These are phyloP conservation scores for Colletotrichum cereale DNA, from an alignment of 2,329 filamentous ascomycete genomes.

Conservation along the genomic window DNA sequence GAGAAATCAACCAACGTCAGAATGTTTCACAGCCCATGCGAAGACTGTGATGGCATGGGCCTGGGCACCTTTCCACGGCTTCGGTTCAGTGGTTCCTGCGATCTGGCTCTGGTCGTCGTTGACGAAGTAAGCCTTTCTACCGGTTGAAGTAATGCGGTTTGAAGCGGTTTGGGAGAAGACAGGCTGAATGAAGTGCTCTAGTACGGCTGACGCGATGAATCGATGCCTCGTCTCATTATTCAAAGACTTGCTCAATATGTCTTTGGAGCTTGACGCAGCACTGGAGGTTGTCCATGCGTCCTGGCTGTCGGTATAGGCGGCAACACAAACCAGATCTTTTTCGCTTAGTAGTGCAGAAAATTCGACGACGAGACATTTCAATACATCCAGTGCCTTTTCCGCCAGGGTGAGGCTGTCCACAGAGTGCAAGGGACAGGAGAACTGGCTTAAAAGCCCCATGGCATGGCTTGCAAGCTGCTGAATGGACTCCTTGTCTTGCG, in stretches of 20 bases:
- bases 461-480: slow-evolving; percentile 9
- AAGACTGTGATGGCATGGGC: slow-evolving; percentile 55
- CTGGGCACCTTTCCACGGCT: slow-evolving; percentile 69
- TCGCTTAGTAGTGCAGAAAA: slow-evolving; percentile 24
- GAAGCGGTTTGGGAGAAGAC: slow-evolving; percentile 72
- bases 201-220: slow-evolving; percentile 68
- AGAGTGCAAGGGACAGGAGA: background rate
- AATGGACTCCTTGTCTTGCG: slow-evolving; percentile 8
- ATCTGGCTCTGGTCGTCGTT: slow-evolving; percentile 45
- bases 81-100: slow-evolving; percentile 48
- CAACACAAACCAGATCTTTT: slow-evolving; percentile 47
- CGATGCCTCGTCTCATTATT: slow-evolving; percentile 29
- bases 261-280: slow-evolving; percentile 47
- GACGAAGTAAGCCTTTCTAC: slow-evolving; percentile 64
- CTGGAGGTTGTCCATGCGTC: slow-evolving; percentile 55
- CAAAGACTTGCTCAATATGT: slow-evolving; percentile 50
- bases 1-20: slow-evolving; percentile 58
- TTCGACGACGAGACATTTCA: slow-evolving; percentile 4
- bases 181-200: slow-evolving; percentile 74
- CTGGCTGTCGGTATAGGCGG: slow-evolving; percentile 48
- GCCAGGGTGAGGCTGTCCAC: background rate
- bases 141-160: slow-evolving; percentile 65
- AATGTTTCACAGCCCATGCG: slow-evolving; percentile 68
- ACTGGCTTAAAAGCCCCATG: background rate
- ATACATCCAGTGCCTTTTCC: slow-evolving; percentile 5